These are phyloP conservation scores for Heliamphora exappendiculata DNA, from an alignment of 148 eudicot species.

Conservation along the genomic window DNA sequence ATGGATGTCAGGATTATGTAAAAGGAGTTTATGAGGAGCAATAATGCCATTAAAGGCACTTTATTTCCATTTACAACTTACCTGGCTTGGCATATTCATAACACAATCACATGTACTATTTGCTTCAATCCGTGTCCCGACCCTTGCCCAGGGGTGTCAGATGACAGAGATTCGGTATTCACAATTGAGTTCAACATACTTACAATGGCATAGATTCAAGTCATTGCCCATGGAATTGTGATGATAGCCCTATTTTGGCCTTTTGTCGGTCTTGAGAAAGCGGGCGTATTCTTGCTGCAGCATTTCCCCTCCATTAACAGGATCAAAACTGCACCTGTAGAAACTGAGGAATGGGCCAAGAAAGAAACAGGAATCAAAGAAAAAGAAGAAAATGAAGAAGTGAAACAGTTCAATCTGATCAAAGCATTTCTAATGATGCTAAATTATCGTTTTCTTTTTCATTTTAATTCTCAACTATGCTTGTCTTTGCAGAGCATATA, in stretches of 20 bases:
- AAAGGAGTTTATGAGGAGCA: background rate
- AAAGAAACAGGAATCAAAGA: background rate
- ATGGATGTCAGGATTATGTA: background rate
- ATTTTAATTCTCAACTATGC: background rate
- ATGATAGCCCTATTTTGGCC: slow-evolving; percentile 25
- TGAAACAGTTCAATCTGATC: background rate
- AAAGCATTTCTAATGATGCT: background rate
- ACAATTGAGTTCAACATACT: background rate
- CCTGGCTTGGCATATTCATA: background rate
- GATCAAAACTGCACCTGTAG: slow-evolving; percentile 81
- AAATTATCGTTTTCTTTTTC: background rate
- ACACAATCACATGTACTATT: background rate
- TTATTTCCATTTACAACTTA: slow-evolving; percentile 14
- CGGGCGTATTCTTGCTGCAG: slow-evolving; percentile 70
- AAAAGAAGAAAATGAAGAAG: background rate
- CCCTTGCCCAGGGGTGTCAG: too few relatives aligned
- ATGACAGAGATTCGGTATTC: background rate
- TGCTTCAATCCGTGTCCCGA: too few relatives aligned
- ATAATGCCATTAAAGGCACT: slow-evolving; percentile 10
- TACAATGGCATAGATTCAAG: background rate
- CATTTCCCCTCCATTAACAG: slow-evolving; percentile 82
- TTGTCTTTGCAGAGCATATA: background rate
- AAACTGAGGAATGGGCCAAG: slow-evolving; percentile 38
- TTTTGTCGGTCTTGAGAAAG: slow-evolving; percentile 62
- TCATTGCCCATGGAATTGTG: background rate